Base-by-base conservation (phyloP, 371 early-diverging fungal species). In the Rhizopus stolonifer region DNA sequence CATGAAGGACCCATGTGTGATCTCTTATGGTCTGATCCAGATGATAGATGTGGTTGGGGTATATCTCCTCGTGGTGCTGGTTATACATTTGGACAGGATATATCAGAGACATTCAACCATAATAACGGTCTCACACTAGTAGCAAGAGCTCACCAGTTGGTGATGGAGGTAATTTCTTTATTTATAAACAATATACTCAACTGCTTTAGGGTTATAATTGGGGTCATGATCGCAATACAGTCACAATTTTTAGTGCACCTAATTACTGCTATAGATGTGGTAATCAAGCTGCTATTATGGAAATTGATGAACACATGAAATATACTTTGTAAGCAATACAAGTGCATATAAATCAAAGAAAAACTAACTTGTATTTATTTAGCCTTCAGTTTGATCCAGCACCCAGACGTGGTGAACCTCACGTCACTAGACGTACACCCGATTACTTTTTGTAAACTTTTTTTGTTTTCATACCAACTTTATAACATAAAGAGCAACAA, bases 201-300 rank as follows among this genome's bases (percentile, higher is more conserved):
- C n/a, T n/a, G n/a, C n/a, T n/a, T n/a, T n/a, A 61, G 86, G 95
- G 96, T 24, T 99, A 95, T 82, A 95, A 92, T 70, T 98, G 96
- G 96, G 86, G 92, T 69, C 98, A 97, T 70, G 98, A 98, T 49
- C 86, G 92, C 66, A 93, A 95, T 60, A 96, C 97, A 8, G 99
- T 99, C 7, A 99, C 99, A 23, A 96, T 99, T 51, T 99, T 99
- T 69, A 92, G 92, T 76, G 99, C 99, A 23, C 99, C 99, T 18
- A 99, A 96, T 77, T 99, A 99, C 73, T 99, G 99, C 75, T 99
- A 99, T 73, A 87, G 99, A 49, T 99, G 99, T 64, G 99, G 99
- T 18, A 99, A 99, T 71, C 93, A 98, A 33, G 99, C 99, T 21
- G 90, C 95, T 23, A 94, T 99, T 52, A 88, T 99, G 92, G 84